Conservation (phyloP, 805 yeast species). For the Saccharomycopsis olivae region DNA sequence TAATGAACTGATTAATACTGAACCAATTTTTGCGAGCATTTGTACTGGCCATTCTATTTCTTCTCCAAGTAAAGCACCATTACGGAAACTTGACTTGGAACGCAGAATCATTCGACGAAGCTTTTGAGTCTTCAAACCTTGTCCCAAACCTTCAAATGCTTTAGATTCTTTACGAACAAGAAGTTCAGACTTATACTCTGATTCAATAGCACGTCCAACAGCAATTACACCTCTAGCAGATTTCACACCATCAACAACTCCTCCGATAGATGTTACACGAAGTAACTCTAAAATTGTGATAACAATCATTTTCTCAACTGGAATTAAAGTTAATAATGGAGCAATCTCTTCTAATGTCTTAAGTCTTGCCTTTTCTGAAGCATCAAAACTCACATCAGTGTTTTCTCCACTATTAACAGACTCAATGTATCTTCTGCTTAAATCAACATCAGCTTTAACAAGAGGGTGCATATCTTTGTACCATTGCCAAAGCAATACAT, state of each 20-base stretch:
- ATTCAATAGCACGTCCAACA: slow-evolving; percentile 76
- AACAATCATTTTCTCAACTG: slow-evolving; percentile 73
- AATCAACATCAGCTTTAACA: slow-evolving; percentile 52
- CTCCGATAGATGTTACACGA: slow-evolving; percentile 64
- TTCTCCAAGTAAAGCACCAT: slow-evolving; percentile 27
- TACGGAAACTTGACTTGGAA: slow-evolving; percentile 28
- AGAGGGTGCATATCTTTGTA: slow-evolving; percentile 61
- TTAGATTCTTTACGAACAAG: slow-evolving; percentile 47
- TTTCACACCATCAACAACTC: slow-evolving; percentile 70
- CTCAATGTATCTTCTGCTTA: slow-evolving; percentile 31
- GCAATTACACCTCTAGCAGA: slow-evolving; percentile 72
- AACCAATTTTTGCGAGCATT: slow-evolving; percentile 65
- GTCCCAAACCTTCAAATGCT: slow-evolving; percentile 35
- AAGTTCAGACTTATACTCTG: slow-evolving; percentile 69
- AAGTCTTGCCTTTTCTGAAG: slow-evolving; percentile 18
- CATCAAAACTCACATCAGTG: background rate
- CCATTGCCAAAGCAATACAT: slow-evolving; percentile 79
- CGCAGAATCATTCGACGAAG: slow-evolving; percentile 31
- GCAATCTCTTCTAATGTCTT: slow-evolving; percentile 48
- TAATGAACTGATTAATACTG: slow-evolving; percentile 61
- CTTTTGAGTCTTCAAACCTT: slow-evolving; percentile 36
- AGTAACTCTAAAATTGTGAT: slow-evolving; percentile 76
- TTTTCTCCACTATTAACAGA: background rate
- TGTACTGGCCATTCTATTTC: slow-evolving; percentile 42
- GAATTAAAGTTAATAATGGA: slow-evolving; percentile 62